Evolutionary conservation across 129 eudicot species (phyloP).

Genomic region (Rutidosis leptorrhynchoides): DNA sequence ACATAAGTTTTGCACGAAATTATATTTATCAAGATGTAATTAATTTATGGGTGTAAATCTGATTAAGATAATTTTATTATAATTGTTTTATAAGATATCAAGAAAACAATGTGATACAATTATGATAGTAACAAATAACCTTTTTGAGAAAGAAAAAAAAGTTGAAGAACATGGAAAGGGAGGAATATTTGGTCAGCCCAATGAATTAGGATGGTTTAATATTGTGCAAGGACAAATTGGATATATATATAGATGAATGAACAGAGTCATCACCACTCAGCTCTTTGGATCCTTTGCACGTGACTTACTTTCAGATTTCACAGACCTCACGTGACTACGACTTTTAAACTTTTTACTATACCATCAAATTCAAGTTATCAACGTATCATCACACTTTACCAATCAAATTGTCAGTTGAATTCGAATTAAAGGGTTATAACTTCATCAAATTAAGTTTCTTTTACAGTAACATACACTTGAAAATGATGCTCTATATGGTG

Average conservation of each 20-base stretch:
- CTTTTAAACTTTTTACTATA: constrained; percentile 8
- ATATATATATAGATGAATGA: constrained; percentile 29
- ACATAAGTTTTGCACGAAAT: background rate
- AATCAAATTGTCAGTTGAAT: no score
- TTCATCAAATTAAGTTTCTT: background rate
- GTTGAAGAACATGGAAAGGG: constrained; percentile 27
- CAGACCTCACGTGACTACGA: constrained; percentile 22
- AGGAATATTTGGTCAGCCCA: constrained; percentile 44
- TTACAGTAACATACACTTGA: no score
- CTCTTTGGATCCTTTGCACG: constrained; percentile 65
- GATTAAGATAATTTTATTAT: no score
- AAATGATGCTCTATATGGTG: no score
- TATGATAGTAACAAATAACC: background rate
- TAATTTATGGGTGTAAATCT: no score
- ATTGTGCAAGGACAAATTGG: constrained; percentile 33
- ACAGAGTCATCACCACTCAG: constrained; percentile 35
- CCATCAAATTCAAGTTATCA: background rate
- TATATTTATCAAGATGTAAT: no score
- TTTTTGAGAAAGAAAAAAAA: background rate
- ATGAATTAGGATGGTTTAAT: constrained; percentile 24
- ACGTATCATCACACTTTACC: constrained; percentile 1
- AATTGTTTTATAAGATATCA: no score
- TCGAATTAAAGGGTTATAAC: background rate
- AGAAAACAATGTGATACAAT: background rate
- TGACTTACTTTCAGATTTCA: constrained; percentile 33